Conservation (phyloP, 768 basidiomycete species). For the Auricularia sp. region DNA sequence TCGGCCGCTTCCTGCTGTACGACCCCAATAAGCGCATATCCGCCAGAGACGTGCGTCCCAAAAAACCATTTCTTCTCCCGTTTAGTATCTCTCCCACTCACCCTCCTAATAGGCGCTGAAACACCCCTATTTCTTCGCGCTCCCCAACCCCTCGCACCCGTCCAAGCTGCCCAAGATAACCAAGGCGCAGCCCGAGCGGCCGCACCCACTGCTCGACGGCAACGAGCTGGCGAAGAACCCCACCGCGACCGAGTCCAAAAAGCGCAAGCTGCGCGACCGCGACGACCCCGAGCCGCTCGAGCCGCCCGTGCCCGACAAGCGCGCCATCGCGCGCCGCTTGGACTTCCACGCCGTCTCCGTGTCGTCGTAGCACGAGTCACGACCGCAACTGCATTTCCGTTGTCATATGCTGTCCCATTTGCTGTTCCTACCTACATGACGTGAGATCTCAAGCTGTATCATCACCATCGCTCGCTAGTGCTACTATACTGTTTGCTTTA, state of each 20-base stretch:
- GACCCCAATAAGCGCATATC: constrained; percentile 77
- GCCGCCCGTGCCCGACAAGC: constrained; percentile 38
- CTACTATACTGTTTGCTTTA: no score
- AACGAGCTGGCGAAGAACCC: constrained; percentile 45
- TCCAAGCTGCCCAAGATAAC: constrained; percentile 75
- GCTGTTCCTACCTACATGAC: no score
- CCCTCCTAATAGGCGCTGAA: constrained; percentile 51
- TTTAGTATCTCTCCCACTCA: neutral
- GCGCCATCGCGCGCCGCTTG: constrained; percentile 58
- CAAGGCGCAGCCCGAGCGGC: constrained; percentile 29
- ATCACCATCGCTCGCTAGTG: no score
- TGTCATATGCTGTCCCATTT: no score
- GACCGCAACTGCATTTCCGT: no score
- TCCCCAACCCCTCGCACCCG: constrained; percentile 82
- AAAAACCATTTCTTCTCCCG: neutral
- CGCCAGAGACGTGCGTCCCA: constrained; percentile 57
- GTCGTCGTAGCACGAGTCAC: neutral
- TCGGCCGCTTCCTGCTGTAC: constrained; percentile 69
- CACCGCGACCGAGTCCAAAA: constrained; percentile 7
- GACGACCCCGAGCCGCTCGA: constrained; percentile 31
- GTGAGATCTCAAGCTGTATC: no score
- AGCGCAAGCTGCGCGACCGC: constrained; percentile 45
- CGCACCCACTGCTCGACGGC: constrained; percentile 67
- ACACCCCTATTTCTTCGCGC: constrained; percentile 80
- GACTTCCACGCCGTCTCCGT: constrained; percentile 37